Conservation (phyloP, 352 stramenopile genomes). For the Globisporangium iwayamae region DNA sequence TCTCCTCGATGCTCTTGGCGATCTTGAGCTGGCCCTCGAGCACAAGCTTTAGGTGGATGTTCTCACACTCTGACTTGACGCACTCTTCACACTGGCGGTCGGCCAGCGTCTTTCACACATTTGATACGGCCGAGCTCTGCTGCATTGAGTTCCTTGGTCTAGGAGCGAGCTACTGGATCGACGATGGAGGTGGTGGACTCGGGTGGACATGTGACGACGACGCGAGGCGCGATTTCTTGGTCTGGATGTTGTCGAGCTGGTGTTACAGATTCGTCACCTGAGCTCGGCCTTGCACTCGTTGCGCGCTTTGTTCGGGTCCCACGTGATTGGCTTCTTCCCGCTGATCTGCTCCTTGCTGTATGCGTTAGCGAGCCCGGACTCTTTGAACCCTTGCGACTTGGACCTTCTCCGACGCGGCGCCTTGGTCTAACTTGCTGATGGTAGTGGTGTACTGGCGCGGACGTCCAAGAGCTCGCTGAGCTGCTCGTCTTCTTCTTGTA, state of each 20-base stretch:
- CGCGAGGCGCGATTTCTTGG: neutral
- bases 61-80: conserved; percentile 52
- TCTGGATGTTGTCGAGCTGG: conserved; percentile 11
- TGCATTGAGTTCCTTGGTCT: neutral
- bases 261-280: conserved; percentile 17
- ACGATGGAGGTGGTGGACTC: neutral
- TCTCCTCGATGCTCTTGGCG: conserved; percentile 34
- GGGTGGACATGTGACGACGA: neutral
- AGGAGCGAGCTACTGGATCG: too few relatives aligned
- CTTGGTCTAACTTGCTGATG: neutral
- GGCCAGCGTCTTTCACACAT: neutral
- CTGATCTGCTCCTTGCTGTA: neutral
- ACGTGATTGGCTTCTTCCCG: neutral
- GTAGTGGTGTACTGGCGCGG: neutral
- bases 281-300: conserved; percentile 16
- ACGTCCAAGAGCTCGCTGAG: neutral
- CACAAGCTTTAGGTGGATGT: conserved; percentile 29
- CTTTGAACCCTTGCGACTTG: neutral
- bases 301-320: conserved; percentile 19
- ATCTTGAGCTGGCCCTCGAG: conserved; percentile 48
- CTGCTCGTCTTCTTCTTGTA: neutral
- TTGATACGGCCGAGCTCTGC: neutral
- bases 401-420: neutral
- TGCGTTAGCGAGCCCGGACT: neutral
- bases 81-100: conserved; percentile 20